Base-by-base conservation (phyloP, 2,329 filamentous ascomycete species). In the Gremmenia infestans region DNA sequence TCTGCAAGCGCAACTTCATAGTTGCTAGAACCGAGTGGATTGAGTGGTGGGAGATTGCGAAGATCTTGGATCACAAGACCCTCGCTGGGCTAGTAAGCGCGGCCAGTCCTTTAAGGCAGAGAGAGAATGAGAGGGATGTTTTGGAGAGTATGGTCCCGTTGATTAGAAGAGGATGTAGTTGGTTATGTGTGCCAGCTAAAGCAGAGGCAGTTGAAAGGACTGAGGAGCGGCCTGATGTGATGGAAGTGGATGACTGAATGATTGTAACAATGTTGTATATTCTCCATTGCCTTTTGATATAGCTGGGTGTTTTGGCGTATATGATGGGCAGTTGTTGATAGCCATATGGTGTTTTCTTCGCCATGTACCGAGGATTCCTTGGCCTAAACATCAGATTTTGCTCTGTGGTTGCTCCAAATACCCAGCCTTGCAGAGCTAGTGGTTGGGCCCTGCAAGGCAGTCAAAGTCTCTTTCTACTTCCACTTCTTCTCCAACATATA, bases 1-100 rank as follows among this genome's bases (percentile, higher is more conserved):
- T 75, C 0, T 87, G 84, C 63, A 62, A 69, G 23, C 74, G 76
- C 28, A 65, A 67, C 8, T 75, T 80, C 4, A 71, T 83, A 6
- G 71, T 80, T 22, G 79, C 83, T 2, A 69, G 76, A 3, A 72
- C 78, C 0, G 76, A 83, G 63, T 87, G 84, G 83, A 70, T 87
- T 7, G 84, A 87, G 64, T 87, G 83, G 80, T 82, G 79, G 67
- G 74, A 79, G 55, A 63, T 77, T 35, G 60, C 63, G 11, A 63
- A 58, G 43, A 54, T 59, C 23, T 48, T 54, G 7, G 53, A 60
- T 9, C 54, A 57, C 11, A 55, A 57, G 28, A 50, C 51, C 7
- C 49, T 52, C 11, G 50, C 50, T 17, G 48, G 40, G 8, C 49
- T 54, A 47, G 58, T 56, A 19, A 66, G 57, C 55, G 61, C 63